Percentiles rank a stretch among this genome's conserved stretches.
Conservation (phyloP, 805 yeast genomes). For the Starmerella roubikii region DNA sequence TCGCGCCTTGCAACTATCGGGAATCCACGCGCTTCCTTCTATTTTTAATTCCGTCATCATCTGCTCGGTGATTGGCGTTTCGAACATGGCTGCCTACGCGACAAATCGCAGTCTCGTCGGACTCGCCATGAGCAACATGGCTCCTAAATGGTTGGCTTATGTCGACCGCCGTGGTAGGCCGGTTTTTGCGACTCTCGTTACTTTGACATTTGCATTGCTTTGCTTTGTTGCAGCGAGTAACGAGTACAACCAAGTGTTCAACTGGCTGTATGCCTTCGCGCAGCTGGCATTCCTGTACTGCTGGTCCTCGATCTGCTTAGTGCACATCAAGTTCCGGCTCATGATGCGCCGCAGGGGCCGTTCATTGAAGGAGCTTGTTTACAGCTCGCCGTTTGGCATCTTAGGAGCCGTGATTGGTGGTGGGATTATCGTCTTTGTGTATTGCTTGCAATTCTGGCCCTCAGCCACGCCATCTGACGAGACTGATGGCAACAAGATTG, state of each 20-base stretch:
- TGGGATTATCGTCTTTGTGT: slow-evolving; percentile 41
- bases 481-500: slow-evolving; percentile 23
- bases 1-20: slow-evolving; percentile 61
- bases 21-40: slow-evolving; percentile 52
- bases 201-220: slow-evolving; percentile 37
- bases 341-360: slow-evolving; percentile 53
- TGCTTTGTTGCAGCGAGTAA: slow-evolving; percentile 49
- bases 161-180: slow-evolving; percentile 71
- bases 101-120: slow-evolving; percentile 54
- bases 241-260: slow-evolving; percentile 15
- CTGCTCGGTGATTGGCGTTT: slow-evolving; percentile 63
- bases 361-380: slow-evolving; percentile 51
- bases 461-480: slow-evolving; percentile 54
- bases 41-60: slow-evolving; percentile 65
- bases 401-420: slow-evolving; percentile 55
- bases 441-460: slow-evolving; percentile 68
- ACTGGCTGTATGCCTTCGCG: slow-evolving; percentile 19
- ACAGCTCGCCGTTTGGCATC: slow-evolving; percentile 52
- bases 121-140: slow-evolving; percentile 46
- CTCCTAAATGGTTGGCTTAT: slow-evolving; percentile 47
- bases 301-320: slow-evolving; percentile 15
- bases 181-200: slow-evolving; percentile 42
- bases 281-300: slow-evolving; percentile 15
- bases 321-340: slow-evolving; percentile 33
- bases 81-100: slow-evolving; percentile 55